phyloP scores from a whole-genome alignment of 306 rosid genomes.

The Abrus pulchellus region DNA sequence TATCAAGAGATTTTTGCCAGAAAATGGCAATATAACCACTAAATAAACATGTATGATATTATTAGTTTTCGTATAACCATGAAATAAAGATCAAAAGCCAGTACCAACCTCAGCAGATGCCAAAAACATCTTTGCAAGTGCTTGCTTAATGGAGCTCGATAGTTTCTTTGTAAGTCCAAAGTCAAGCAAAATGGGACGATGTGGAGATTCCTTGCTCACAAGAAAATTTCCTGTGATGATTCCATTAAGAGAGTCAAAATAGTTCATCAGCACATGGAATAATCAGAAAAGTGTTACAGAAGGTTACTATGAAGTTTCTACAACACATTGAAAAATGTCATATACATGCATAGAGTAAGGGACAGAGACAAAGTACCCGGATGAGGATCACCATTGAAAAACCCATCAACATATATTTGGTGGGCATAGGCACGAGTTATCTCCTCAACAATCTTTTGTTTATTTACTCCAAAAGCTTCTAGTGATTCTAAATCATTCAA shows the following conservation, averaged over 20 bases:
- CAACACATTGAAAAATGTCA: conserved; percentile 16
- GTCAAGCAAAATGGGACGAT: conserved; percentile 90
- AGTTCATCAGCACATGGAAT: conserved; percentile 35
- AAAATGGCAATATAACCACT: conserved; percentile 4
- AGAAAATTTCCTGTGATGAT: conserved; percentile 86
- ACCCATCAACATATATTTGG: conserved; percentile 96
- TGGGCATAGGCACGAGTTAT: conserved; percentile 98
- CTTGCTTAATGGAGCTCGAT: conserved; percentile 78
- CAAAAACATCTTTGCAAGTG: conserved; percentile 97
- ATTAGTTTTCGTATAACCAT: conserved; percentile 23
- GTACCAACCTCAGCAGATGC: conserved; percentile 94
- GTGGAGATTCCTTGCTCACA: conserved; percentile 97
- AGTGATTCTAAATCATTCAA: conserved; percentile 80
- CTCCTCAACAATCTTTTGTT: conserved; percentile 89
- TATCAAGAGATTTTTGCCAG: background rate
- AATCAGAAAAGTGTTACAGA: conserved; percentile 20
- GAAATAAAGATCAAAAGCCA: conserved; percentile 26
- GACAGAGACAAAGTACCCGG: conserved; percentile 68
- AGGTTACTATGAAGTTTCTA: background rate
- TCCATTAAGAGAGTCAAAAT: conserved; percentile 41
- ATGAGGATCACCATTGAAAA: conserved; percentile 99
- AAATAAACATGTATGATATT: conserved; percentile 20
- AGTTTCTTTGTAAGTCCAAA: conserved; percentile 95
- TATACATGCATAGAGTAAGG: background rate
- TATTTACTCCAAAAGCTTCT: conserved; percentile 84